phyloP scores from a whole-genome alignment of 306 rosid genomes.

The Abrus pulchellus region DNA sequence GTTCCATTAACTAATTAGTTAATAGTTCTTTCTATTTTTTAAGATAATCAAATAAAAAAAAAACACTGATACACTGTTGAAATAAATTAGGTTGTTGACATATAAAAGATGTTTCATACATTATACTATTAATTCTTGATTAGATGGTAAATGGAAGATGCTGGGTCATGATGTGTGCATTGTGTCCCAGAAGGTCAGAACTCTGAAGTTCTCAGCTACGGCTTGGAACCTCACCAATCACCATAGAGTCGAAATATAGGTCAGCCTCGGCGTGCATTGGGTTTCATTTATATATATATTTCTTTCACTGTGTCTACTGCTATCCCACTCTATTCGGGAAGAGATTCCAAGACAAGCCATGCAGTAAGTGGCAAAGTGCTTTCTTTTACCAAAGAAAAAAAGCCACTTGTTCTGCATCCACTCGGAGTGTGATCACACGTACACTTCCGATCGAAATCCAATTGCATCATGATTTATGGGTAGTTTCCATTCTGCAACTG shows the following conservation, averaged over 20 bases:
- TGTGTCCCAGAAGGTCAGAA: no score
- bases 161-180: no score
- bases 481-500: not conserved
- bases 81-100: no score
- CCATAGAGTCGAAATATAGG: not conserved
- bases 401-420: conserved; percentile 6
- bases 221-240: no score
- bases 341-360: conserved; percentile 20
- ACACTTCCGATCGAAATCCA: not conserved
- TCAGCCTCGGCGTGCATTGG: not conserved
- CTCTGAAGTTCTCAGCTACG: no score
- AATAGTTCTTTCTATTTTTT: no score
- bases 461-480: not conserved
- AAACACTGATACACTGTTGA: no score
- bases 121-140: no score
- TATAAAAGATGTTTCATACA: no score
- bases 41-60: no score
- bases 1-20: no score
- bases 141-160: no score
- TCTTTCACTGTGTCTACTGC: not conserved
- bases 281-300: not conserved
- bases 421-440: not conserved
- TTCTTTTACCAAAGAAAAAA: conserved; percentile 1
- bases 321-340: not conserved
- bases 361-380: conserved; percentile 1